These are phyloP conservation scores for Chimonanthus salicifolius DNA, from an alignment of 164 flowering plant genomes.

Conservation along the genomic window DNA sequence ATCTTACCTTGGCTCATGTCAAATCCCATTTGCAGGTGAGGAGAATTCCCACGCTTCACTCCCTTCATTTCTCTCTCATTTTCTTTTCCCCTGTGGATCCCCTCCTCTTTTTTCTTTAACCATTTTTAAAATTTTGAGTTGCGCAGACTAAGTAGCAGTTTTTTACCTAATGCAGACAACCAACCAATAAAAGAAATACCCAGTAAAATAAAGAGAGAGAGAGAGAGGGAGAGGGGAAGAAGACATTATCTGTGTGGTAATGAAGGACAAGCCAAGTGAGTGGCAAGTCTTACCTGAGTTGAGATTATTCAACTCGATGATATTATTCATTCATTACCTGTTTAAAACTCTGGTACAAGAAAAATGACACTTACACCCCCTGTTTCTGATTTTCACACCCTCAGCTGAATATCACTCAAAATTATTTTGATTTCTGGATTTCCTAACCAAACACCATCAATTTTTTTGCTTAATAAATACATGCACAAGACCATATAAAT, in stretches of 20 bases:
- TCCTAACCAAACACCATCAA: background rate
- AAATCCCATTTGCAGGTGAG: conserved; percentile 96
- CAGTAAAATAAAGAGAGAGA: no score
- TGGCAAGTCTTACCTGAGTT: background rate
- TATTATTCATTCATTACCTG: background rate
- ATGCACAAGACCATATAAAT: background rate
- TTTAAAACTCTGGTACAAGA: no score
- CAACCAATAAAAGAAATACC: no score
- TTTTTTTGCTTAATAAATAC: no score
- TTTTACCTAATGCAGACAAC: background rate
- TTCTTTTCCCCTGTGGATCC: background rate
- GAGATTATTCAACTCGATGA: background rate
- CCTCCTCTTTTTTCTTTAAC: background rate
- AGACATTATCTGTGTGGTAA: background rate
- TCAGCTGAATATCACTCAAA: background rate
- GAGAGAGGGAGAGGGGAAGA: background rate
- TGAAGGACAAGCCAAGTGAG: background rate
- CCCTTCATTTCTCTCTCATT: no score
- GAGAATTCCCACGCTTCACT: no score
- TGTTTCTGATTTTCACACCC: background rate
- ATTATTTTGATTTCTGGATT: background rate
- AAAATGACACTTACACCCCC: background rate
- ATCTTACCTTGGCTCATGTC: conserved; percentile 97
- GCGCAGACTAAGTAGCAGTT: background rate
- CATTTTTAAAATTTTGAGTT: background rate